These are phyloP conservation scores for Cocos nucifera DNA, from an alignment of 176 grass and related monocot genomes.

Conservation along the genomic window DNA sequence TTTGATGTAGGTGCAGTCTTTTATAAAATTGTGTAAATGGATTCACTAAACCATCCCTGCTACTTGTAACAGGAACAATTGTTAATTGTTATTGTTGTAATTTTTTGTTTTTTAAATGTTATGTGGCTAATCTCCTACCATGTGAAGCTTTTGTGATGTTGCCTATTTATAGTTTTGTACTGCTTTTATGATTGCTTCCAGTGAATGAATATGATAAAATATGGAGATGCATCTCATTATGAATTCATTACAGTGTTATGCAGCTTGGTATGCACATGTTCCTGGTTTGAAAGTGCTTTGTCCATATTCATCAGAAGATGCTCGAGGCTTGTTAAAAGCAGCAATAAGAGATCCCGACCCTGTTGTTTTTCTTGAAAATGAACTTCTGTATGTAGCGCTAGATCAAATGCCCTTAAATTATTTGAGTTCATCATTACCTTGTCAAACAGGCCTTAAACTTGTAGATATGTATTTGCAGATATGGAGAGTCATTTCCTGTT, in stretches of 20 bases:
- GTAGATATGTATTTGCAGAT: conserved; percentile 41
- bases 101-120: no score
- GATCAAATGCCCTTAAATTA: conserved; percentile 1
- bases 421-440: background rate
- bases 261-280: conserved; percentile 89
- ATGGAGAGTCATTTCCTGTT: conserved; percentile 88
- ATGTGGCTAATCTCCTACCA: no score
- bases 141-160: no score
- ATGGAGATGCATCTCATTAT: background rate
- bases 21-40: no score
- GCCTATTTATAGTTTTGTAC: no score
- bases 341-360: conserved; percentile 94
- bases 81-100: no score
- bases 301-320: conserved; percentile 94
- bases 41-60: no score
- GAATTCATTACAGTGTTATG: conserved; percentile 67
- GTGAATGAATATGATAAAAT: background rate
- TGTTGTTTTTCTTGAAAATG: conserved; percentile 97
- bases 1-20: no score
- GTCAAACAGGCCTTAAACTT: background rate
- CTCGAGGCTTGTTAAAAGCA: conserved; percentile 88
- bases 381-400: conserved; percentile 59
- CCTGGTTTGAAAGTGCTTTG: conserved; percentile 80
- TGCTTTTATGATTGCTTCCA: no score
- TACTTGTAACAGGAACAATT: no score